A percentile compares a stretch with the other conserved stretches of the same genome.
phyloP scores from a whole-genome alignment of 306 rosid genomes.

The Hippophae gyantsensis region DNA sequence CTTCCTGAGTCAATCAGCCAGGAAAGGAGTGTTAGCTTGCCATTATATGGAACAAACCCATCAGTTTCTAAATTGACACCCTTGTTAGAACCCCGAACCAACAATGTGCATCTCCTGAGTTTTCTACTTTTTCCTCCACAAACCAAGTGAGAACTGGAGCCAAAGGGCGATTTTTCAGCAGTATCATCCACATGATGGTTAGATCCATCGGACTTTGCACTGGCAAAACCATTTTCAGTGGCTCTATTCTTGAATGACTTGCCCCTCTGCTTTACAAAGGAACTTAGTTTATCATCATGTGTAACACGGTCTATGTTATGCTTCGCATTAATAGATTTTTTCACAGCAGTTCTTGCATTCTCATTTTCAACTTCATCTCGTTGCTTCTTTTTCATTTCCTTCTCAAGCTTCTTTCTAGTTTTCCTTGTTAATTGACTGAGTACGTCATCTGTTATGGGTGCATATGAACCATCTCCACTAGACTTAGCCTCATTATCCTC shows the following conservation, averaged over 20 bases:
- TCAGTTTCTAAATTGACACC: constrained; percentile 64
- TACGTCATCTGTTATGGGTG: constrained; percentile 68
- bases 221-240: constrained; percentile 42
- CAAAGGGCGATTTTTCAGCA: constrained; percentile 33
- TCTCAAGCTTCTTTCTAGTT: constrained; percentile 85
- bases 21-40: constrained; percentile 81
- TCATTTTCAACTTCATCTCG: constrained; percentile 42
- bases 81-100: constrained; percentile 69
- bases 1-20: constrained; percentile 82
- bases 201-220: constrained; percentile 34
- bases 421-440: constrained; percentile 92
- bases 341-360: constrained; percentile 34
- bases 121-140: constrained; percentile 71
- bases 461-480: constrained; percentile 42
- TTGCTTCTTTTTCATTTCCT: constrained; percentile 63
- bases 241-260: constrained; percentile 57
- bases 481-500: constrained; percentile 43
- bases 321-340: constrained; percentile 38
- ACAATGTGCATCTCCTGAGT: constrained; percentile 65
- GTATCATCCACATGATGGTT: constrained; percentile 28
- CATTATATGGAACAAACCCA: constrained; percentile 80
- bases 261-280: constrained; percentile 70
- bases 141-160: constrained; percentile 37
- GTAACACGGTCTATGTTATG: constrained; percentile 53
- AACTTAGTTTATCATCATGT: constrained; percentile 74